Evolutionary conservation across 768 basidiomycete species (phyloP).

Genomic region (Mycena rosella): DNA sequence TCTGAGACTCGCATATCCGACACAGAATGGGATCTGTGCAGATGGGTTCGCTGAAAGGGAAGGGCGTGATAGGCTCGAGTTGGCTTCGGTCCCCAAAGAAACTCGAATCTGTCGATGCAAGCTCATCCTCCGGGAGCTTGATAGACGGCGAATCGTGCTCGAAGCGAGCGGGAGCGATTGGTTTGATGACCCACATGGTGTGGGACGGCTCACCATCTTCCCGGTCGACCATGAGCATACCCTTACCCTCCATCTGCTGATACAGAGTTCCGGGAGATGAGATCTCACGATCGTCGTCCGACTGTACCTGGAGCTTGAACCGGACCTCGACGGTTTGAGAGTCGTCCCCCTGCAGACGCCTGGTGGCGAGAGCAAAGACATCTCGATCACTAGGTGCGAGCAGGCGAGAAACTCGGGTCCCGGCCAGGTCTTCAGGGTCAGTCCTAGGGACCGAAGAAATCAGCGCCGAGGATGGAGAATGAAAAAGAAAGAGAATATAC

Average conservation of each 20-base stretch:
- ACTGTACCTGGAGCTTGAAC: constrained; percentile 87
- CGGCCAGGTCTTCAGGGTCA: constrained; percentile 83
- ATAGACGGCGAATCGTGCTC: constrained; percentile 76
- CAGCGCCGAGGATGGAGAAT: constrained; percentile 25
- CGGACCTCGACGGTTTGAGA: constrained; percentile 94
- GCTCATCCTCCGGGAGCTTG: constrained; percentile 64
- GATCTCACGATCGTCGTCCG: constrained; percentile 66
- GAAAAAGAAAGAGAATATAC: constrained; percentile 63
- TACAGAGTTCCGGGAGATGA: constrained; percentile 67
- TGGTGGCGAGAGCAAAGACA: constrained; percentile 90
- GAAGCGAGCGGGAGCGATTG: constrained; percentile 77
- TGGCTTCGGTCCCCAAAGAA: constrained; percentile 49
- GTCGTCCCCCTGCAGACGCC: constrained; percentile 88
- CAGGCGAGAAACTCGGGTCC: constrained; percentile 84
- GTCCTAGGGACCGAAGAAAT: constrained; percentile 62
- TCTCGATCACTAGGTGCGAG: constrained; percentile 84
- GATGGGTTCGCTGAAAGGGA: constrained; percentile 84
- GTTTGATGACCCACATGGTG: constrained; percentile 98
- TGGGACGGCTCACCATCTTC: constrained; percentile 90
- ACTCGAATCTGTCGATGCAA: constrained; percentile 57
- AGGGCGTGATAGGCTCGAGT: constrained; percentile 70
- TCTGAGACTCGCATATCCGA: constrained; percentile 96
- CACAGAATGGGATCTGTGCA: constrained; percentile 89
- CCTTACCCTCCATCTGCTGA: constrained; percentile 96
- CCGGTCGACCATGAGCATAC: constrained; percentile 98